A percentile compares a stretch with the other conserved stretches of the same genome.
Evolutionary conservation across 228 moss, liverwort and hornwort species (phyloP).

Genomic region (Sphagnum fallax): DNA sequence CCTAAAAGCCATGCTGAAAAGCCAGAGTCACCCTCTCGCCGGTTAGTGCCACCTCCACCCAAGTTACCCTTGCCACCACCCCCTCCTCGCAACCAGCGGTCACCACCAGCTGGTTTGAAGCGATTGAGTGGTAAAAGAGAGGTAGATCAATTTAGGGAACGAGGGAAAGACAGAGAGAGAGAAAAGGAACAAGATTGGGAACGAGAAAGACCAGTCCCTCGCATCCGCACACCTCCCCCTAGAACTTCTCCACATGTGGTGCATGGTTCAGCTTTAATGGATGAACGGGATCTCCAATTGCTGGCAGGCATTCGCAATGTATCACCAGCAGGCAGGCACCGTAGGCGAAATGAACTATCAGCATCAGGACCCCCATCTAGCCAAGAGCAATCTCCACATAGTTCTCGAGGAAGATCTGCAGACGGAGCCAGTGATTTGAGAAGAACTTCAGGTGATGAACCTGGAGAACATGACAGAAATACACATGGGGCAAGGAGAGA

Average conservation of each 20-base stretch:
- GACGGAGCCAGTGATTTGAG: slow-evolving; percentile 46
- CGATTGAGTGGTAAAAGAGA: slow-evolving; percentile 67
- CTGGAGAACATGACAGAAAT: slow-evolving; percentile 22
- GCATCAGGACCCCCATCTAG: slow-evolving; percentile 32
- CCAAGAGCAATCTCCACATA: slow-evolving; percentile 33
- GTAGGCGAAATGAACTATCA: slow-evolving; percentile 38
- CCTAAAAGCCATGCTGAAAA: slow-evolving; percentile 22
- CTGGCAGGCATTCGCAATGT: slow-evolving; percentile 80
- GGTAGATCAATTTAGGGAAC: slow-evolving; percentile 44
- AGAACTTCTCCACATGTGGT: slow-evolving; percentile 94
- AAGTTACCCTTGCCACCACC: slow-evolving; percentile 88
- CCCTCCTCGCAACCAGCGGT: slow-evolving; percentile 84
- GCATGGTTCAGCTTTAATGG: slow-evolving; percentile 93
- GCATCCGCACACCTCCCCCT: slow-evolving; percentile 72
- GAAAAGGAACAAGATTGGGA: slow-evolving; percentile 62
- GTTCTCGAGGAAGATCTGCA: slow-evolving; percentile 34
- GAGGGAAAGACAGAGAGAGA: slow-evolving; percentile 67
- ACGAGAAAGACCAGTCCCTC: slow-evolving; percentile 45
- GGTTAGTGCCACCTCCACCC: slow-evolving; percentile 64
- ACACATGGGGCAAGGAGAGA: slow-evolving; percentile 26
- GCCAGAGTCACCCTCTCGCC: slow-evolving; percentile 35
- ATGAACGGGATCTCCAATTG: slow-evolving; percentile 82
- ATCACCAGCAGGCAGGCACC: slow-evolving; percentile 22
- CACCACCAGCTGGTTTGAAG: slow-evolving; percentile 90
- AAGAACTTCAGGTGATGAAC: slow-evolving; percentile 47